A percentile compares a stretch with the other conserved stretches of the same genome.
Conservation (phyloP, 2,329 filamentous ascomycete genomes). For the Triangularia verruculosa region DNA sequence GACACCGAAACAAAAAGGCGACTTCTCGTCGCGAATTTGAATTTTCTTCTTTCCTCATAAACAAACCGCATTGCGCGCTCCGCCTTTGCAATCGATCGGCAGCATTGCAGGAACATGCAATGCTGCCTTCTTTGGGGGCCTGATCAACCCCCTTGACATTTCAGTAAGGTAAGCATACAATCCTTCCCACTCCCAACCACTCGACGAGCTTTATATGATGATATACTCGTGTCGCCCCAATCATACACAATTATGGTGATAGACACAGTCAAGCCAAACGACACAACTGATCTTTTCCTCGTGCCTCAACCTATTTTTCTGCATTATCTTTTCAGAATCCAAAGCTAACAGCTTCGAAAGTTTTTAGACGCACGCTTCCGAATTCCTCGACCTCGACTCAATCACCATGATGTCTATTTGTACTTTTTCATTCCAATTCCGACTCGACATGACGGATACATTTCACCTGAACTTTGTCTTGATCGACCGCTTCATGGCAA, state of each 20-base stretch:
- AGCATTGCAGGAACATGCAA: background rate
- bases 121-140: background rate
- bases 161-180: slow-evolving; percentile 23
- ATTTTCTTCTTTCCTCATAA: slow-evolving; percentile 1
- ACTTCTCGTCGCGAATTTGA: background rate
- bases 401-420: slow-evolving; percentile 40
- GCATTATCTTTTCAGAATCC: background rate
- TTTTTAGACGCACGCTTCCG: slow-evolving; percentile 2
- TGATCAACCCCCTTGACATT: background rate
- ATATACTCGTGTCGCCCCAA: slow-evolving; percentile 57
- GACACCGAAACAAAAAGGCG: slow-evolving; percentile 14
- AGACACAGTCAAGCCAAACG: slow-evolving; percentile 51
- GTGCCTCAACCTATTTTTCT: background rate
- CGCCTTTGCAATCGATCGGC: background rate
- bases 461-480: slow-evolving; percentile 22
- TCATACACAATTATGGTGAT: slow-evolving; percentile 56
- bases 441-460: slow-evolving; percentile 34
- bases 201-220: slow-evolving; percentile 43
- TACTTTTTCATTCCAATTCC: slow-evolving; percentile 43
- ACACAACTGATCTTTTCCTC: slow-evolving; percentile 40
- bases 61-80: background rate
- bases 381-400: background rate
- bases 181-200: background rate
- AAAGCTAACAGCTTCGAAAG: slow-evolving; percentile 22
- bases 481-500: background rate